Evolutionary conservation across 371 early-diverging fungal species (phyloP), one percentile per base, ranked within the genome.

Genomic region (Nematocida sp.): DNA sequence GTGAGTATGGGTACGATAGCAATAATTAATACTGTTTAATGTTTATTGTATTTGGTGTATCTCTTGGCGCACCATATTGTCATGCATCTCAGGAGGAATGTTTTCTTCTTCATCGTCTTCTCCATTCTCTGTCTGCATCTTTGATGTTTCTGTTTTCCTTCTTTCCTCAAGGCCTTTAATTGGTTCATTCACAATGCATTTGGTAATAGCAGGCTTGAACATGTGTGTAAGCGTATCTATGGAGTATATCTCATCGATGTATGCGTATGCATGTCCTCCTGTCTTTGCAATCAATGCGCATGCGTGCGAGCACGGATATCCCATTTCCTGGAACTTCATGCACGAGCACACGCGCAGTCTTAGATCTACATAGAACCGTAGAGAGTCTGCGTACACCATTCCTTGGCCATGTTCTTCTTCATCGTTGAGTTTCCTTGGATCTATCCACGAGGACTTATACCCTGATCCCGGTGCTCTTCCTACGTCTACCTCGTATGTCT

Each of bases 281-380:
- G 39, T 50, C 76, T 66, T 75, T 3, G 48, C 38, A 36, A 79
- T 79, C 33, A 79, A 47, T 7, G 79, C 66, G 49, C 78, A 80
- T 35, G 82, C 83, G 64, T 84, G 84, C 1, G 68, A 42, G 77
- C 84, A 84, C 1, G 84, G 82, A 35, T 82, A 81, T 30, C 65
- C 32, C 56, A 80, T 76, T 47, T 80, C 78, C 60, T 84, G 82
- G 57, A 67, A 84, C 66, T 67, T 84, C 50, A 79, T 79, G 57
- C 84, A 84, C 9, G 65, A 61, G 66, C 82, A 84, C 26, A 57
- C 79, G 9, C 49, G 13, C 9, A 79, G 69, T 20, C 71, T 32
- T 36, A 83, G 45, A 76, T 81, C 75, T 20, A 81, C 81, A 53
- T 71, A 53, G 54, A 66, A 80, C 23, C 68, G 48, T 13, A 53